Evolutionary conservation across 2,329 filamentous ascomycete genomes (phyloP), one percentile per base, ranked within the genome.

Genomic region (Aspergillus proliferans): DNA sequence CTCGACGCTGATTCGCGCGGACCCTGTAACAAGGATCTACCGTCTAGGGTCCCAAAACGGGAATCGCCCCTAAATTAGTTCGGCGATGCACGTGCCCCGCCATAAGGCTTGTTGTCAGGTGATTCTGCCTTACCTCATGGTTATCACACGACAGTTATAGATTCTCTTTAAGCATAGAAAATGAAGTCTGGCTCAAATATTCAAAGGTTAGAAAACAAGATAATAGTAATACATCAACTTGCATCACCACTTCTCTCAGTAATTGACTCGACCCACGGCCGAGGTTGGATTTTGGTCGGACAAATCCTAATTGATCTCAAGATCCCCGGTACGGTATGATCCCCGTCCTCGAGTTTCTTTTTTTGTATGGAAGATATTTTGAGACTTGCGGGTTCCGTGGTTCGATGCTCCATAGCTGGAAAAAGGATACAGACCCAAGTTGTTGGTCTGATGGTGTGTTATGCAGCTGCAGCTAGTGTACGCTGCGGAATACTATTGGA

Each of bases 81-180:
- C 44, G 47, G 39, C 47, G 44, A 42, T 44, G 34, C 34, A 36
- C 48, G n/a, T 36, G 47, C 49, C 53, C 49, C 53, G 47, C 53
- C 46, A 46, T 39, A 8, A 47, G 30, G 38, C 21, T n/a, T 41
- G 28, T 48, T 47, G 47, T 52, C 51, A 53, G 51, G 53, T 55
- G 53, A 55, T 50, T 39, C 24, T 40, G 28, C 33, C 26, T 30
- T 30, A 30, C 26, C 10, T 30, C 26, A 30, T 30, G 26, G 26
- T 30, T 30, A 30, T 30, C 26, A 30, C 26, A 30, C 10, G 26
- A 30, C 26, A 30, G 26, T 28, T 30, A 30, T 30, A 12, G 10
- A 30, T 30, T 12, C 26, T 30, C 26, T 9, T 10, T 10, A 30
- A 12, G 10, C 10, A 30, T 12, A 10, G 10, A 30, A 12, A 30